A percentile compares a stretch with the other conserved stretches of the same genome.
These are phyloP conservation scores for Mesotaenium endlicherianum DNA, from an alignment of 139 green algal species.

Conservation along the genomic window DNA sequence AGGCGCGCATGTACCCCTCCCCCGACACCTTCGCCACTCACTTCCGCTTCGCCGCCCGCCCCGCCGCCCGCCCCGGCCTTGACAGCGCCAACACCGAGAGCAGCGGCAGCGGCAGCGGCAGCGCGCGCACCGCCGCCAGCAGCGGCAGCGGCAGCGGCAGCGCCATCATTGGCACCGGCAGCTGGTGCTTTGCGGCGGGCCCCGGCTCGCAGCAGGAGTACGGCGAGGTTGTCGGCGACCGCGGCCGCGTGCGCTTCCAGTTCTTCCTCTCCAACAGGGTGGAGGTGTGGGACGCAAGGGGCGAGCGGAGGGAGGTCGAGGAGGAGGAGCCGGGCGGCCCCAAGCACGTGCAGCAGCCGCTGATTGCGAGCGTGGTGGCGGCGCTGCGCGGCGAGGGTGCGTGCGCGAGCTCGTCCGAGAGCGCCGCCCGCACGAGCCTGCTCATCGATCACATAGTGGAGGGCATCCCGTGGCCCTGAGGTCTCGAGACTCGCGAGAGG, in stretches of 20 bases:
- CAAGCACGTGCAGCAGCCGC: slow-evolving; percentile 34
- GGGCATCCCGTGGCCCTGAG: background rate
- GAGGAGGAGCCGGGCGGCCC: background rate
- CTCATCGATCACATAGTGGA: slow-evolving; percentile 30
- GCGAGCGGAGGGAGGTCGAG: background rate
- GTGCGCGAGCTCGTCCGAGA: slow-evolving; percentile 20
- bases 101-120: background rate
- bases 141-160: background rate
- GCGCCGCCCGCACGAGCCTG: background rate
- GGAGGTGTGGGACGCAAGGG: slow-evolving; percentile 1
- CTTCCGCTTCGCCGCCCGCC: too few species aligned
- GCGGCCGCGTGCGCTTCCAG: slow-evolving; percentile 25
- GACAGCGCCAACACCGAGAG: background rate
- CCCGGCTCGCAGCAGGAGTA: slow-evolving; percentile 19
- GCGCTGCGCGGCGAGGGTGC: slow-evolving; percentile 12
- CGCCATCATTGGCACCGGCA: slow-evolving; percentile 29
- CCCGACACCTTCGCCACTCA: background rate
- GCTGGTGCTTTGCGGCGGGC: slow-evolving; percentile 34
- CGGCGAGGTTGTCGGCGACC: slow-evolving; percentile 24
- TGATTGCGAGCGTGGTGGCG: slow-evolving; percentile 23
- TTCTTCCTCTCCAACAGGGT: slow-evolving; percentile 42
- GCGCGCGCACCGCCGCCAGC: background rate
- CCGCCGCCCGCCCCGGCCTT: background rate
- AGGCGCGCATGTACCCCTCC: background rate
- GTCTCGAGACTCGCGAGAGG: too few species aligned